A percentile compares a stretch with the other conserved stretches of the same genome.
Evolutionary conservation across 306 rosid species (phyloP).

Genomic region (Styphnolobium japonicum): DNA sequence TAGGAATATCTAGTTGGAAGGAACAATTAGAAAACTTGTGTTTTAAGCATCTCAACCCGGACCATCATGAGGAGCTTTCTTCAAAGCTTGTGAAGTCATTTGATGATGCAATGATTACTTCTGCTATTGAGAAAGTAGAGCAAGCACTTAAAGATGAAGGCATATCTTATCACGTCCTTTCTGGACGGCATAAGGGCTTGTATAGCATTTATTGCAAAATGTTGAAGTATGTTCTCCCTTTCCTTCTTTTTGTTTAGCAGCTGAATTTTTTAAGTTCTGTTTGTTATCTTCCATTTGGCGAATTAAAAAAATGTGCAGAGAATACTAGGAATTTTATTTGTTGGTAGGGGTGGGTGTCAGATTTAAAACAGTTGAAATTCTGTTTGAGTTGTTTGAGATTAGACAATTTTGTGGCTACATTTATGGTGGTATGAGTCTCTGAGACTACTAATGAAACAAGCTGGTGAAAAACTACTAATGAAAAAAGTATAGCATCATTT

Average conservation of each 20-base stretch:
- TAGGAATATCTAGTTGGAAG: conserved; percentile 94
- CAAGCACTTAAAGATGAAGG: conserved; percentile 64
- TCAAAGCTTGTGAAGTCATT: conserved; percentile 71
- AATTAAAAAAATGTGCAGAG: not conserved
- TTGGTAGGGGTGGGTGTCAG: not conserved
- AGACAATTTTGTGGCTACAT: not conserved
- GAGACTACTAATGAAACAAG: not conserved
- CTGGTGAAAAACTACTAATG: not conserved
- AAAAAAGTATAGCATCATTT: not conserved
- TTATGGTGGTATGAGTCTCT: not conserved
- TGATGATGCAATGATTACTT: conserved; percentile 77
- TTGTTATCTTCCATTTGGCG: not conserved
- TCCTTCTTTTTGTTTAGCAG: not conserved
- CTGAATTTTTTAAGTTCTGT: not conserved
- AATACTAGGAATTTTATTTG: not conserved
- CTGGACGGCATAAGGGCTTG: conserved; percentile 92
- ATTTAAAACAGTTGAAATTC: not conserved
- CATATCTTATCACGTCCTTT: conserved; percentile 72
- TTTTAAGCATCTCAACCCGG: conserved; percentile 81
- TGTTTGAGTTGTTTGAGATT: not conserved
- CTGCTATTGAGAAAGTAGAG: conserved; percentile 67
- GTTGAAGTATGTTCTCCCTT: conserved; percentile 62
- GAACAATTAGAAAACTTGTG: conserved; percentile 83
- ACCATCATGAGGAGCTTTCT: conserved; percentile 66
- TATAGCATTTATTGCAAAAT: conserved; percentile 84